Evolutionary conservation across 1,284 basidiomycete species (phyloP), one percentile per base, ranked within the genome.

Genomic region (Porogramme epimiltina): DNA sequence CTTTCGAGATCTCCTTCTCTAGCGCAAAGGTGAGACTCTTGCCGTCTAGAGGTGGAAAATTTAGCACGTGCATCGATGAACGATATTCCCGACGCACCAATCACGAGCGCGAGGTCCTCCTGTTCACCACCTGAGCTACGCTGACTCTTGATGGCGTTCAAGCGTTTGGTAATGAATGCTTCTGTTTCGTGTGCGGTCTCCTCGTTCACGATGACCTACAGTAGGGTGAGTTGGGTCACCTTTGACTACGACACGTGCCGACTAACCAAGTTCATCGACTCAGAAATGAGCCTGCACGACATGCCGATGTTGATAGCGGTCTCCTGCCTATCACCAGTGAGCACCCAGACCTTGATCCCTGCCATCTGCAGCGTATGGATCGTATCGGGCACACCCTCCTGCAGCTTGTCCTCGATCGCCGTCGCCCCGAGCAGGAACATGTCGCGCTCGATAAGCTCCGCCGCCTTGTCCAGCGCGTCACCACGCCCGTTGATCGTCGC

Each of bases 221-320:
- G n/a, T n/a, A n/a, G n/a, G n/a, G n/a, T n/a, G n/a, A n/a, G n/a
- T n/a, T n/a, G n/a, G 45, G 22, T 33, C 22, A 24, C 23, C 13
- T 5, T 4, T 34, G 15, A 41, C 11, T 24, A 36, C 33, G 28
- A 11, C 9, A 38, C 45, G 8, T 15, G 34, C n/a, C 8, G 16
- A 37, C 34, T 37, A 6, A 95, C 95, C 73, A 99, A 64, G 68
- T 97, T 98, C 97, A 99, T 99, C 15, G 93, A 95, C 73, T 99
- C 97, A 2, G 94, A 95, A 55, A 99, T 98, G 58, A 99, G 72
- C 55, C 94, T 84, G 75, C 96, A 99, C 2, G 93, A 95, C 79
- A 99, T 87, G 45, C 97, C 97, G 59, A 99, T 99, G 66, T 99
- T 99, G 74, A 99, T 98, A 13, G 97, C 97, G 2, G 97, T 99